These are phyloP conservation scores for Neocucurbitaria cava DNA, from an alignment of 2,329 filamentous ascomycete species.

Conservation along the genomic window DNA sequence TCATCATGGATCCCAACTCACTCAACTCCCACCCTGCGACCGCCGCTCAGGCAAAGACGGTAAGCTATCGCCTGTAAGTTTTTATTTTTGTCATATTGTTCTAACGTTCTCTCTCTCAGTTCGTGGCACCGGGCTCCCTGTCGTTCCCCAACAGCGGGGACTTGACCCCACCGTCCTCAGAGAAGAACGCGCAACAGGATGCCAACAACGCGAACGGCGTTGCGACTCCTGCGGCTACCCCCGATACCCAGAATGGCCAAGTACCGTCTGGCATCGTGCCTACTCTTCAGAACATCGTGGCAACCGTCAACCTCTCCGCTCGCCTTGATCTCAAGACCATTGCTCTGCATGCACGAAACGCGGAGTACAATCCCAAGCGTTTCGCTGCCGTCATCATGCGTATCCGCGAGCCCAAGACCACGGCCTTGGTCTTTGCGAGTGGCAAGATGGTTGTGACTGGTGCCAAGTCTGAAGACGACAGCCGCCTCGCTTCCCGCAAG, in stretches of 20 bases:
- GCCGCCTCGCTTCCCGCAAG: slow-evolving; percentile 94
- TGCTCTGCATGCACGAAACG: slow-evolving; percentile 95
- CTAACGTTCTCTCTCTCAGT: slow-evolving; percentile 39
- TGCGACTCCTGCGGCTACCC: slow-evolving; percentile 89
- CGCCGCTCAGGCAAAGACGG: slow-evolving; percentile 88
- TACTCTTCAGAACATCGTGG: slow-evolving; percentile 79
- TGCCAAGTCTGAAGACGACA: slow-evolving; percentile 97
- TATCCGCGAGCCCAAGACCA: slow-evolving; percentile 98
- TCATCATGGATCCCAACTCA: slow-evolving; percentile 73
- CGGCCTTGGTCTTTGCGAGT: slow-evolving; percentile 94
- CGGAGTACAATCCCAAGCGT: slow-evolving; percentile 99
- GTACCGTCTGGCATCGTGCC: slow-evolving; percentile 71
- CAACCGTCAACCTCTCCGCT: slow-evolving; percentile 99
- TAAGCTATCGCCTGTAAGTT: slow-evolving; percentile 41
- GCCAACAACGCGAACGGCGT: slow-evolving; percentile 69
- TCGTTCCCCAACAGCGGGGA: slow-evolving; percentile 87
- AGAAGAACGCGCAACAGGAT: slow-evolving; percentile 67
- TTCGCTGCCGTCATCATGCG: slow-evolving; percentile 99
- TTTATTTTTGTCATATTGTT: slow-evolving; percentile 13
- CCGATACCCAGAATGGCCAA: slow-evolving; percentile 71
- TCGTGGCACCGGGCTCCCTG: slow-evolving; percentile 89
- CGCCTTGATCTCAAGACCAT: slow-evolving; percentile 98
- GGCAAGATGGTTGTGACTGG: slow-evolving; percentile 99
- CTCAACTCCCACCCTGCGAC: slow-evolving; percentile 91
- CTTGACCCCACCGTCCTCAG: slow-evolving; percentile 78